phyloP scores from a whole-genome alignment of 805 yeast genomes.

The Saccharomycopsis amapae region DNA sequence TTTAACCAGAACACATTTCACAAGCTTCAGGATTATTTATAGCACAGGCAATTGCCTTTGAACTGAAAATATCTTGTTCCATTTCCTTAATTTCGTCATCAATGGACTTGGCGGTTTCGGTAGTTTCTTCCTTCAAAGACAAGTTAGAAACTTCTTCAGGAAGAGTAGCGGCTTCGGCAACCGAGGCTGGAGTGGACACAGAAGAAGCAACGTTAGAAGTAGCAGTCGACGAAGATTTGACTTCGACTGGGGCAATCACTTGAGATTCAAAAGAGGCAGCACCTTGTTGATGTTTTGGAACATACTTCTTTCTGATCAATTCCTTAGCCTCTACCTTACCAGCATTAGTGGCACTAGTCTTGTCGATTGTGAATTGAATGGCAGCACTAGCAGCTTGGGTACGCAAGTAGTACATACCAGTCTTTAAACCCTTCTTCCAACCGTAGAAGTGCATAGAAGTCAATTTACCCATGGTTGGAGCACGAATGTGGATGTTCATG shows the following conservation, averaged over 20 bases:
- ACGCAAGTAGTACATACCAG: constrained; percentile 97
- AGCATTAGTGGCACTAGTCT: constrained; percentile 25
- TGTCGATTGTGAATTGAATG: constrained; percentile 78
- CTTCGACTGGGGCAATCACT: constrained; percentile 6
- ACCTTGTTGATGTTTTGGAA: constrained; percentile 22
- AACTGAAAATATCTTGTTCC: constrained; percentile 80
- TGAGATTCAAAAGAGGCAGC: not conserved
- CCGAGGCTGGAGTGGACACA: constrained; percentile 11
- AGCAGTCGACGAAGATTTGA: constrained; percentile 9
- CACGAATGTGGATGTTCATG: constrained; percentile 77
- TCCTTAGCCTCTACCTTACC: constrained; percentile 19
- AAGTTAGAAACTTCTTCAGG: constrained; percentile 15
- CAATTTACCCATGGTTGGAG: constrained; percentile 93
- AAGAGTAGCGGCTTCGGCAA: constrained; percentile 6
- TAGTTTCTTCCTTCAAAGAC: constrained; percentile 9
- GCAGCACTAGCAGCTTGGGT: constrained; percentile 98
- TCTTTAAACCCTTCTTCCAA: constrained; percentile 96
- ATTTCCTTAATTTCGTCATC: constrained; percentile 34
- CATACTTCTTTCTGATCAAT: constrained; percentile 31
- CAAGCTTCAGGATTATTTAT: constrained; percentile 96
- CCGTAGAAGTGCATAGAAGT: constrained; percentile 98
- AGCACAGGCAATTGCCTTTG: constrained; percentile 93
- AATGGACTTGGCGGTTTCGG: constrained; percentile 26
- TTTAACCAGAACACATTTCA: constrained; percentile 97
- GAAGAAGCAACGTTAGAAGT: constrained; percentile 4